These are phyloP conservation scores for Hygrocybe coccinea DNA, from an alignment of 768 basidiomycete species.

Conservation along the genomic window DNA sequence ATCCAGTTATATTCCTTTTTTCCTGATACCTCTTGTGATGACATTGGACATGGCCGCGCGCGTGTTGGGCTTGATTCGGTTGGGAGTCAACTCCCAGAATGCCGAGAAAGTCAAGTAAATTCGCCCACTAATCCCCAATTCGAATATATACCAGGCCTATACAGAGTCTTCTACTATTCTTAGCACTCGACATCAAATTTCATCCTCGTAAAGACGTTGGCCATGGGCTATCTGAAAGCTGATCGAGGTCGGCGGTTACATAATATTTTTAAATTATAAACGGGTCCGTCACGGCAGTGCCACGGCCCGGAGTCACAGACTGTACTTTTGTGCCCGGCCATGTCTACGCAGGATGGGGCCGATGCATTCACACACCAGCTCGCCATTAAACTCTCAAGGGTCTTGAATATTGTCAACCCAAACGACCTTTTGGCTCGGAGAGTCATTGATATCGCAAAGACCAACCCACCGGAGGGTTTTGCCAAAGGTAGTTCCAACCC, in stretches of 20 bases:
- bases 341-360: conserved; percentile 3
- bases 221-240: no score
- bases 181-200: no score
- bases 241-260: no score
- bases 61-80: conserved; percentile 28
- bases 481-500: conserved; percentile 52
- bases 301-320: no score
- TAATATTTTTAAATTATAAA: no score
- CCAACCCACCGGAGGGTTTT: conserved; percentile 59
- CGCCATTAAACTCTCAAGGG: conserved; percentile 75
- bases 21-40: conserved; percentile 66
- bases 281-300: no score
- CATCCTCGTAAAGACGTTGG: no score
- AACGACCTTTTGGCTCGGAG: conserved; percentile 77
- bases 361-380: conserved; percentile 58
- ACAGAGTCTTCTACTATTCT: no score
- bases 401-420: conserved; percentile 73
- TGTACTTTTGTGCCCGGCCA: no score
- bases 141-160: not conserved
- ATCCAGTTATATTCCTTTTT: conserved; percentile 71
- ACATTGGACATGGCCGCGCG: conserved; percentile 63
- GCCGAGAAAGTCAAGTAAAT: conserved; percentile 12
- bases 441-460: conserved; percentile 76
- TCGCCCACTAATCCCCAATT: no score
- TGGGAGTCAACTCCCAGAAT: conserved; percentile 24